These are phyloP conservation scores for Thuidium tamariscinum DNA, from an alignment of 225 moss, liverwort and hornwort species.

Conservation along the genomic window DNA sequence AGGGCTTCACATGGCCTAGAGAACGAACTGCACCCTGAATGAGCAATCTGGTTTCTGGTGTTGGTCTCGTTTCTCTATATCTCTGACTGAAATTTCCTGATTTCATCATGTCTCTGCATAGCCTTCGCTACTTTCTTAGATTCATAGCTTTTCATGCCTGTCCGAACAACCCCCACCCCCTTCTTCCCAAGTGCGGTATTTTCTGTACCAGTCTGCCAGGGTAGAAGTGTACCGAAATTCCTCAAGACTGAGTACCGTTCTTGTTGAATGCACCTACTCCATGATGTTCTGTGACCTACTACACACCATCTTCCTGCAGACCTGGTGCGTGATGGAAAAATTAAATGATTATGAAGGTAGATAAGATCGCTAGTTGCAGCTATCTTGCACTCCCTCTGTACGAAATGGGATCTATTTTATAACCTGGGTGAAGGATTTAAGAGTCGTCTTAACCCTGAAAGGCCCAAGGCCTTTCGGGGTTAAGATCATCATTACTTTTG, in stretches of 20 bases:
- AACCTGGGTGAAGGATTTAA: background rate
- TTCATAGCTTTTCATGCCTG: background rate
- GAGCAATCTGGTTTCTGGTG: background rate
- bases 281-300: slow-evolving; percentile 32
- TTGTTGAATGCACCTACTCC: slow-evolving; percentile 29
- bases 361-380: background rate
- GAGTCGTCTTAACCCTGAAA: background rate
- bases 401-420: background rate
- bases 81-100: background rate
- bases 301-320: slow-evolving; percentile 5
- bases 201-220: slow-evolving; percentile 20
- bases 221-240: slow-evolving; percentile 7
- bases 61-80: background rate
- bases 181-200: background rate
- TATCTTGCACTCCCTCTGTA: background rate
- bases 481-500: too few species aligned
- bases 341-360: background rate
- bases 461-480: too few species aligned
- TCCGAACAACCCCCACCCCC: background rate
- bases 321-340: background rate
- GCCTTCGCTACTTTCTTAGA: background rate
- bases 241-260: slow-evolving; percentile 11
- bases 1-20: background rate
- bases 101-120: background rate
- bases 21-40: background rate